phyloP scores from a whole-genome alignment of 495 filamentous ascomycete genomes.

The Penicillium nucicola region DNA sequence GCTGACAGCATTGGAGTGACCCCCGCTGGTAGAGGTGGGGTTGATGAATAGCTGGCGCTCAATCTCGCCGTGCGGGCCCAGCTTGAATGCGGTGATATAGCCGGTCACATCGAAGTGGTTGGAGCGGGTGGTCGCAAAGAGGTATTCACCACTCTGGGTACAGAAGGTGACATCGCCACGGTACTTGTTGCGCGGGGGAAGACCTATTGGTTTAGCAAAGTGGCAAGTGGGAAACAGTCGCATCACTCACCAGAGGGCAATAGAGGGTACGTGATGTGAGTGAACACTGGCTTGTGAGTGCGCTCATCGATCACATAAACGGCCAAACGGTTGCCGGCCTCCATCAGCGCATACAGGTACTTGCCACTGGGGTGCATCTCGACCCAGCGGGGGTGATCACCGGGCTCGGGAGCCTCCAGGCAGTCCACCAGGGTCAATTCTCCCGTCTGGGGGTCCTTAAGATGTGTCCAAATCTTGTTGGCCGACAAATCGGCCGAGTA shows the following conservation, averaged over 20 bases:
- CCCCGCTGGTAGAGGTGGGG: constrained; percentile 79
- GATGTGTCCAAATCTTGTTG: constrained; percentile 85
- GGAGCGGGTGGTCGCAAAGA: constrained; percentile 77
- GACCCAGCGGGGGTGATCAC: constrained; percentile 81
- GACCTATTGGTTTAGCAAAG: constrained; percentile 36
- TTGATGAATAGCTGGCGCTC: constrained; percentile 74
- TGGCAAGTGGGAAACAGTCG: constrained; percentile 54
- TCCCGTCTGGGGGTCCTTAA: constrained; percentile 61
- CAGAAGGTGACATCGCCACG: constrained; percentile 74
- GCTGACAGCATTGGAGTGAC: constrained; percentile 79
- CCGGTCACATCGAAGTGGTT: constrained; percentile 73
- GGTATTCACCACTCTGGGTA: constrained; percentile 61
- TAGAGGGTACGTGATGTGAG: constrained; percentile 69
- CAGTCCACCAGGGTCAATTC: constrained; percentile 63
- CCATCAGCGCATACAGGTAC: constrained; percentile 82
- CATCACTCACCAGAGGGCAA: constrained; percentile 65
- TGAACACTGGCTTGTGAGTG: constrained; percentile 79
- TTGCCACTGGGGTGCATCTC: constrained; percentile 72
- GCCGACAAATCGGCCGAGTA: constrained; percentile 82
- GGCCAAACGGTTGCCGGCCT: constrained; percentile 74
- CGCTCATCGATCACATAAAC: constrained; percentile 76
- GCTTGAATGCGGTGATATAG: constrained; percentile 74
- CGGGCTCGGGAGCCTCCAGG: constrained; percentile 63
- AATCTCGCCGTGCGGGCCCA: constrained; percentile 66
- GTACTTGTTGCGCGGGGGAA: constrained; percentile 53